phyloP scores from a whole-genome alignment of 1,284 basidiomycete genomes.

The Sporisorium iseilematis-ciliati region DNA sequence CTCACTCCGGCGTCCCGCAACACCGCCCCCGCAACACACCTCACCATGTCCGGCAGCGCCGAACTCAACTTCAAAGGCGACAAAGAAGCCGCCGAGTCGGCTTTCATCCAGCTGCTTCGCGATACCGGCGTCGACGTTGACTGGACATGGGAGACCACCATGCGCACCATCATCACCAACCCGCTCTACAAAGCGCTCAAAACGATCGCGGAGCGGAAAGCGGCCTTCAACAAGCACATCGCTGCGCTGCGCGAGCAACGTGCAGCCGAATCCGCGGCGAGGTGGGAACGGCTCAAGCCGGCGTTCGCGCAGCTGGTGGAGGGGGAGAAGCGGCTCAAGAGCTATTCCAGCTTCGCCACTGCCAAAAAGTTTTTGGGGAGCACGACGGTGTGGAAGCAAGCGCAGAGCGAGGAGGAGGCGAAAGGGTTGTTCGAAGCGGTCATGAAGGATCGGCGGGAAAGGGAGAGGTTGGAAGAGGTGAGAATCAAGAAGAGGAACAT shows the following conservation, averaged over 20 bases:
- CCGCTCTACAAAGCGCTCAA: constrained; percentile 95
- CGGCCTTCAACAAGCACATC: constrained; percentile 75
- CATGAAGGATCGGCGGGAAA: constrained; percentile 44
- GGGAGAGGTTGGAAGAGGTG: constrained; percentile 38
- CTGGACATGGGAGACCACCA: constrained; percentile 98
- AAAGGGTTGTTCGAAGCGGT: constrained; percentile 48
- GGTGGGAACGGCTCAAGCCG: constrained; percentile 55
- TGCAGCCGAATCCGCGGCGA: constrained; percentile 39
- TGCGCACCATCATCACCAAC: constrained; percentile 97
- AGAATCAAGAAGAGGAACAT: constrained; percentile 55
- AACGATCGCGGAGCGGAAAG: constrained; percentile 92
- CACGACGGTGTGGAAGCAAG: constrained; percentile 37
- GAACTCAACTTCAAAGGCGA: constrained; percentile 75
- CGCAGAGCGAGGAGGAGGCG: constrained; percentile 51
- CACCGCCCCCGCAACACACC: constrained; percentile 3
- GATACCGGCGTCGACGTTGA: constrained; percentile 88
- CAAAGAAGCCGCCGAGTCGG: constrained; percentile 89
- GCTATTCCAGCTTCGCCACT: constrained; percentile 56
- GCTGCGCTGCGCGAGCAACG: constrained; percentile 59
- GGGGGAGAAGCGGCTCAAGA: constrained; percentile 46
- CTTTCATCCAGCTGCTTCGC: constrained; percentile 88
- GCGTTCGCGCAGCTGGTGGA: constrained; percentile 34
- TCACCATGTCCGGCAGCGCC: constrained; percentile 30
- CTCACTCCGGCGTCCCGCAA: constrained; percentile 4
- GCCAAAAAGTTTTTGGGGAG: constrained; percentile 47